Evolutionary conservation across 2,329 filamentous ascomycete species (phyloP), one percentile per base, ranked within the genome.

Genomic region (Aspergillus fructus): DNA sequence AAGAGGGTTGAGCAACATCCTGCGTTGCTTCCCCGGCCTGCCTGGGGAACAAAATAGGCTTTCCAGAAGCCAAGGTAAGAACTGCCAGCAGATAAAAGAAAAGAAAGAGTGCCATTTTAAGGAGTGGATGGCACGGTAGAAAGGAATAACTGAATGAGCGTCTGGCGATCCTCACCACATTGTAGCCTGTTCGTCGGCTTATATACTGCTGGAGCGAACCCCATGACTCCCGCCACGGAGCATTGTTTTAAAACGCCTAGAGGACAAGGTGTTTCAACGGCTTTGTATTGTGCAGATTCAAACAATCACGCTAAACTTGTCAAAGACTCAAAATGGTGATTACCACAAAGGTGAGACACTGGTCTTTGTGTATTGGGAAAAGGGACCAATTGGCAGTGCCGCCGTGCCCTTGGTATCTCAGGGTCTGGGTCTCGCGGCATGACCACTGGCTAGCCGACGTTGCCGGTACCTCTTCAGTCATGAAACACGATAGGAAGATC

Each of bases 41-140:
- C 53, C 61, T 49, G 12, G 61, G 51, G 24, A 62, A 24, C 19
- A 55, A 55, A 59, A 62, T 55, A 7, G 61, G 61, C 59, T 62
- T 61, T 24, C 61, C 61, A 61, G 61, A 39, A 62, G 54, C 61
- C 61, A 62, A 23, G 17, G 59, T 58, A 19, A 62, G 52, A 49
- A 59, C 51, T 27, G 53, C 54, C 39, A 61, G 45, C 33, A 59
- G 54, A 5, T 61, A 52, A 54, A 58, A 55, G 49, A 59, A 53
- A 56, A 49, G 51, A 61, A 62, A 1, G 27, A 58, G 49, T 40
- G 53, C 60, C 61, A 59, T 56, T 15, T 52, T 55, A 53, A 59
- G 41, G 49, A 51, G 37, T 13, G 58, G 41, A 17, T 23, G 21
- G 15, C 17, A 45, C 17, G 33, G 42, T 27, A 23, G 39, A 49